These are phyloP conservation scores for Aspergillus chevalieri DNA, from an alignment of 2,329 filamentous ascomycete species.

Conservation along the genomic window DNA sequence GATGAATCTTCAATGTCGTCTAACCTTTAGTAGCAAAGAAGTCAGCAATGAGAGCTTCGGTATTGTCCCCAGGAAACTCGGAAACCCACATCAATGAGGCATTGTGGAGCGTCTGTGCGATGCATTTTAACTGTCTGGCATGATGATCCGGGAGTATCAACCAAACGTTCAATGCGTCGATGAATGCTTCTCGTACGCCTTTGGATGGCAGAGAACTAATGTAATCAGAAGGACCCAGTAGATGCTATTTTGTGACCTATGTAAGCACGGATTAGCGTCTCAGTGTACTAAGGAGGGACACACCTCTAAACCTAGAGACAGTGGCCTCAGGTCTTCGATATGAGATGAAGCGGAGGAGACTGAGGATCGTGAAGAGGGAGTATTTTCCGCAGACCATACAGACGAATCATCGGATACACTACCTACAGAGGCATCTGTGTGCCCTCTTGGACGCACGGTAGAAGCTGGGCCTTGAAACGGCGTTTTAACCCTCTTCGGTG, in stretches of 20 bases:
- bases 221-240: constrained; percentile 24
- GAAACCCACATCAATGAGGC: constrained; percentile 30
- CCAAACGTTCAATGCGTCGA: constrained; percentile 36
- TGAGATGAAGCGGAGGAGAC: background rate
- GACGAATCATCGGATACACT: background rate
- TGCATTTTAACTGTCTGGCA: constrained; percentile 27
- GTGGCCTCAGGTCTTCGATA: background rate
- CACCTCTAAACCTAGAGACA: background rate
- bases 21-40: constrained; percentile 15
- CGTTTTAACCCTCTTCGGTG: no score
- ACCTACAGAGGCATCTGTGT: background rate
- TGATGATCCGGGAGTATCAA: constrained; percentile 27
- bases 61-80: background rate
- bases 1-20: constrained; percentile 45
- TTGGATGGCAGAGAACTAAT: constrained; percentile 31
- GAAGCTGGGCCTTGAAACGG: no score
- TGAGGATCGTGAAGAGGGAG: background rate
- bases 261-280: background rate
- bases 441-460: background rate
- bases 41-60: background rate
- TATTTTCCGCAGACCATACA: background rate
- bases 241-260: background rate
- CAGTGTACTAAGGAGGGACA: background rate
- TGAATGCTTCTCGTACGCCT: constrained; percentile 31
- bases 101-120: constrained; percentile 34